Conservation (phyloP, 2,329 filamentous ascomycete genomes). For the Huntiella omanensis region DNA sequence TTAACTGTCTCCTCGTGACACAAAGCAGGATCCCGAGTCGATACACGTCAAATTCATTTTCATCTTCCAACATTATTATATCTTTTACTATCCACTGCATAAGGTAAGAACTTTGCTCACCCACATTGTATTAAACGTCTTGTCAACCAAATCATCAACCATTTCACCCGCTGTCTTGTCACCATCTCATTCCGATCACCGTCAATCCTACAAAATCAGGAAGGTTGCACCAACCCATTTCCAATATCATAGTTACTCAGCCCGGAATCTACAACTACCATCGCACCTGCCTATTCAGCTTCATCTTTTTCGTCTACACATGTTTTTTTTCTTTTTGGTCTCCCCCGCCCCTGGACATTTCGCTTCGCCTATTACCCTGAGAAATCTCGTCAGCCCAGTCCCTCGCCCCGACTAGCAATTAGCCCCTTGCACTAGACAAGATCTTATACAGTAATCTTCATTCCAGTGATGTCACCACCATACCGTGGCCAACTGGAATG, state of each 20-base stretch:
- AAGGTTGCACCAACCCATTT: background rate
- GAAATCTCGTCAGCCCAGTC: too few relatives aligned
- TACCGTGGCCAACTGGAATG: too few relatives aligned
- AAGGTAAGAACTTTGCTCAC: background rate
- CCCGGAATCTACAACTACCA: too few relatives aligned
- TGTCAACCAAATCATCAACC: background rate
- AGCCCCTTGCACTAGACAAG: too few relatives aligned
- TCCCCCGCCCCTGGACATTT: too few relatives aligned
- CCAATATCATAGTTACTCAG: background rate
- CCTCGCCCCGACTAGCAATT: too few relatives aligned
- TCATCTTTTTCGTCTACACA: too few relatives aligned
- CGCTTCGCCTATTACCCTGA: too few relatives aligned
- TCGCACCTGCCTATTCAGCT: too few relatives aligned
- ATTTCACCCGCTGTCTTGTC: background rate
- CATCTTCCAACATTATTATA: background rate
- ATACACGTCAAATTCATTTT: background rate
- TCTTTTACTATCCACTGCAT: background rate
- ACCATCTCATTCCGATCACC: background rate
- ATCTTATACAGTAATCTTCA: too few relatives aligned
- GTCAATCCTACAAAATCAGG: background rate
- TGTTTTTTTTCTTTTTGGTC: too few relatives aligned
- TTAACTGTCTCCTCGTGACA: slow-evolving; percentile 3
- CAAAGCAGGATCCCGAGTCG: background rate
- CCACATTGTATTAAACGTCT: background rate
- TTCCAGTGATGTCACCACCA: too few relatives aligned